Base-by-base conservation (phyloP, 352 stramenopile genomes). In the Phytopythium mirpurense region DNA sequence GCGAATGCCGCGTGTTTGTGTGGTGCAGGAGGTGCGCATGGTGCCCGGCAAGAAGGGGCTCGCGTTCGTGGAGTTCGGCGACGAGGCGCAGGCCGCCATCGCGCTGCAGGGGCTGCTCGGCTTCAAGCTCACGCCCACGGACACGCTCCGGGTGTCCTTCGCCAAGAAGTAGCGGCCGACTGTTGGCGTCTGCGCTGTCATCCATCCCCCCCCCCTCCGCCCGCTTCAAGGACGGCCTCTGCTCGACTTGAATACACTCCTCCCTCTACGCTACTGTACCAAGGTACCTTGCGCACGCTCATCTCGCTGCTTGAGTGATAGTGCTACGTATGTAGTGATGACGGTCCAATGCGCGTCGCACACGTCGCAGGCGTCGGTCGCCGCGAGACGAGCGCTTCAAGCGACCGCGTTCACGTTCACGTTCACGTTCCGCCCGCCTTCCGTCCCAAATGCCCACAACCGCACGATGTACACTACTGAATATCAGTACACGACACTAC, bases 21-120 rank as follows among this genome's bases (percentile, higher is more conserved):
- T 29, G 32, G 16, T 53, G 54, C 35, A 92, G 76, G 93, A 98
- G 76, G 90, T 98, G 44, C 89, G 95, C 36, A 96, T 98, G 78
- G 88, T 97, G 42, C 90, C 90, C 16, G 90, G 90, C 51, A 96
- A 96, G 59, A 88, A 86, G 62, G 93, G 94, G 7, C 70, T 98
- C 50, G 96, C 93, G 50, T 98, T 98, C 65, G 91, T 99, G 60
- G 95, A 98, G 75, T 99, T 98, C 84, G 83, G 74, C 41, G 81
- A 94, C 60, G 83, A 94, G 45, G 74, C 80, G 15, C 83, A 94
- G 61, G 83, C 83, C 4, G 68, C 77, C 38, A 90, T 92, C 56
- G 83, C 83, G 29, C 60, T 92, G 54, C 81, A 94, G 58, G 81
- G 79, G 12, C 82, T 94, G 41, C 74, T 70, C 43, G 81, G 83